Percentiles rank a stretch among this genome's conserved stretches.
Conservation (phyloP, 2,329 filamentous ascomycete species). For the Orbilia ellipsospora region DNA sequence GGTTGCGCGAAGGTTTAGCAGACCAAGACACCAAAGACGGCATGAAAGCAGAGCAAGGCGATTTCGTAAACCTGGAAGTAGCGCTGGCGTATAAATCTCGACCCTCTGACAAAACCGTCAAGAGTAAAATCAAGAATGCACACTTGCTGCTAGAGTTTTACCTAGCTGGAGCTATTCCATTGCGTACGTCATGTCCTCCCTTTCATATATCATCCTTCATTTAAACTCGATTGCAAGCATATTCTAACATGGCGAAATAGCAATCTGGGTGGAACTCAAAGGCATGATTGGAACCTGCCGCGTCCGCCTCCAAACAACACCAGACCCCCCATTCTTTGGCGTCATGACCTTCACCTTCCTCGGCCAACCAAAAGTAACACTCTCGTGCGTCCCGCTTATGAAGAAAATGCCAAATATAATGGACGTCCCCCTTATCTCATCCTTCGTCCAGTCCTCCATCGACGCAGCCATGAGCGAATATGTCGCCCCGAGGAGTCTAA, state of each 20-base stretch:
- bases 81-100: slow-evolving; percentile 73
- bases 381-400: slow-evolving; percentile 76
- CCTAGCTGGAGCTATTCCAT: slow-evolving; percentile 65
- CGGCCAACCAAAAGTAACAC: slow-evolving; percentile 77
- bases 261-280: slow-evolving; percentile 79
- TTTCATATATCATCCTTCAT: background rate
- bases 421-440: slow-evolving; percentile 78
- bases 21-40: slow-evolving; percentile 67
- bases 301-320: slow-evolving; percentile 76
- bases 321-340: slow-evolving; percentile 81
- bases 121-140: slow-evolving; percentile 74
- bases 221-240: background rate
- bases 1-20: slow-evolving; percentile 77
- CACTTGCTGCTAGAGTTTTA: slow-evolving; percentile 80
- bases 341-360: slow-evolving; percentile 79
- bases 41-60: slow-evolving; percentile 80
- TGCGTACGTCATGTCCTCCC: slow-evolving; percentile 62
- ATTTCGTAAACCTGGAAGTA: slow-evolving; percentile 81
- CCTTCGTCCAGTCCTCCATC: slow-evolving; percentile 79
- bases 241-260: slow-evolving; percentile 60
- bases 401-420: slow-evolving; percentile 78
- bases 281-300: slow-evolving; percentile 73
- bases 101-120: slow-evolving; percentile 53
- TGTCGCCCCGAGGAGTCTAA: slow-evolving; percentile 75
- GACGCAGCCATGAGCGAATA: slow-evolving; percentile 80